Conservation (phyloP, 352 stramenopile species). For the Hyphochytrium catenoides region DNA sequence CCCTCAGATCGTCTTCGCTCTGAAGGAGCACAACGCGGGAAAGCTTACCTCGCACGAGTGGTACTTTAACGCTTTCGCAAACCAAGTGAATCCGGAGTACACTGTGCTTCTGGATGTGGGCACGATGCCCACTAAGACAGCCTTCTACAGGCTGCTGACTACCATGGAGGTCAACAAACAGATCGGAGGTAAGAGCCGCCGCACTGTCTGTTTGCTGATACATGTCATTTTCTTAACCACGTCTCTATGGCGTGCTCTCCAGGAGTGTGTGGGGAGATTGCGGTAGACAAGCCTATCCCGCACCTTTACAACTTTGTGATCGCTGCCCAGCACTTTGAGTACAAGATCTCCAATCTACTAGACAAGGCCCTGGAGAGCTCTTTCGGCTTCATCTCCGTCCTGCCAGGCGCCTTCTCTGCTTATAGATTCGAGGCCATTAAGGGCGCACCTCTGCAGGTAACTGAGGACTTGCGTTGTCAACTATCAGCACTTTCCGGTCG, state of each 20-base stretch:
- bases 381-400: constrained; percentile 60
- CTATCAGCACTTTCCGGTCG: no score
- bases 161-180: constrained; percentile 47
- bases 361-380: constrained; percentile 59
- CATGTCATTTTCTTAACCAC: no score
- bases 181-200: constrained; percentile 18
- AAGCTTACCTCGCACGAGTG: constrained; percentile 61
- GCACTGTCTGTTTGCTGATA: no score
- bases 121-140: constrained; percentile 46
- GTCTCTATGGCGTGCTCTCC: no score
- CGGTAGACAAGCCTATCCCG: constrained; percentile 46
- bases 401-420: constrained; percentile 51
- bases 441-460: constrained; percentile 29
- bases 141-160: constrained; percentile 42
- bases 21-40: constrained; percentile 50
- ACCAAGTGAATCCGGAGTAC: constrained; percentile 53
- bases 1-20: constrained; percentile 38
- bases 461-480: no score
- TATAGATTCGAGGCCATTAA: constrained; percentile 58
- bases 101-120: constrained; percentile 56
- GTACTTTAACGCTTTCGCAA: constrained; percentile 51
- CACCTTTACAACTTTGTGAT: constrained; percentile 65
- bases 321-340: constrained; percentile 61
- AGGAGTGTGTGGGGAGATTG: constrained; percentile 45
- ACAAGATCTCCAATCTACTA: constrained; percentile 65